These are phyloP conservation scores for Rhodotorula paludigena DNA, from an alignment of 768 basidiomycete genomes.

Conservation along the genomic window DNA sequence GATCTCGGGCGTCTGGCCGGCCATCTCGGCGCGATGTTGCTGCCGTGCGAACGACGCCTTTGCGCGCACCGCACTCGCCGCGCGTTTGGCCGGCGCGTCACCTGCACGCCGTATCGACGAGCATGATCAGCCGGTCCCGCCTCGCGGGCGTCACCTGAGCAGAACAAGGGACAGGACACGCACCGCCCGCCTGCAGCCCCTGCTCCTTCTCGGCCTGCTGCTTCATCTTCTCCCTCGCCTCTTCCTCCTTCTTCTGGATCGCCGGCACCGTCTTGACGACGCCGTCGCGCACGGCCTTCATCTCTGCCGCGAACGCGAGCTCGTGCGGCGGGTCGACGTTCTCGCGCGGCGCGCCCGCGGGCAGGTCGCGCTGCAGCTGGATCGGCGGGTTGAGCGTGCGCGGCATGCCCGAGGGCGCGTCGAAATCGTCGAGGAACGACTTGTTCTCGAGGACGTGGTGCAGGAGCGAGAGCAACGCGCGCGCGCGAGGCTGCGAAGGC, in stretches of 20 bases:
- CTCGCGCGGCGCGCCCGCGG: slow-evolving; percentile 6
- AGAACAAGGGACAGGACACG: background rate
- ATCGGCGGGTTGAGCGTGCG: slow-evolving; percentile 44
- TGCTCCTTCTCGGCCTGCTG: slow-evolving; percentile 28
- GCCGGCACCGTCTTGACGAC: slow-evolving; percentile 52
- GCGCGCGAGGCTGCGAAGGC: slow-evolving; percentile 66
- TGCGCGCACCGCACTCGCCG: background rate
- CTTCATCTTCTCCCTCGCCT: slow-evolving; percentile 19
- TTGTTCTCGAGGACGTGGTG: slow-evolving; percentile 73
- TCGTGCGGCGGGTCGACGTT: slow-evolving; percentile 76
- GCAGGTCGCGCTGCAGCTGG: slow-evolving; percentile 1
- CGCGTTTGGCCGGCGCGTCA: background rate
- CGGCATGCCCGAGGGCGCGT: slow-evolving; percentile 52
- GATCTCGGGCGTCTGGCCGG: slow-evolving; percentile 34
- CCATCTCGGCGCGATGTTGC: background rate
- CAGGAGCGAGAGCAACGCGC: slow-evolving; percentile 75
- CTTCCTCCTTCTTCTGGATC: slow-evolving; percentile 31
- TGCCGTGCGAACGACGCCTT: background rate
- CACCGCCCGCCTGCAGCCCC: slow-evolving; percentile 5
- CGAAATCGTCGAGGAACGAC: slow-evolving; percentile 68
- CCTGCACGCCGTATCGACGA: background rate
- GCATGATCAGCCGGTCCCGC: no score
- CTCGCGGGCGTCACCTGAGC: no score
- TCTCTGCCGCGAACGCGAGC: slow-evolving; percentile 67
- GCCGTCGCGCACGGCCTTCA: slow-evolving; percentile 65